phyloP scores from a whole-genome alignment of 306 rosid species.

The Astragalus membranaceus region DNA sequence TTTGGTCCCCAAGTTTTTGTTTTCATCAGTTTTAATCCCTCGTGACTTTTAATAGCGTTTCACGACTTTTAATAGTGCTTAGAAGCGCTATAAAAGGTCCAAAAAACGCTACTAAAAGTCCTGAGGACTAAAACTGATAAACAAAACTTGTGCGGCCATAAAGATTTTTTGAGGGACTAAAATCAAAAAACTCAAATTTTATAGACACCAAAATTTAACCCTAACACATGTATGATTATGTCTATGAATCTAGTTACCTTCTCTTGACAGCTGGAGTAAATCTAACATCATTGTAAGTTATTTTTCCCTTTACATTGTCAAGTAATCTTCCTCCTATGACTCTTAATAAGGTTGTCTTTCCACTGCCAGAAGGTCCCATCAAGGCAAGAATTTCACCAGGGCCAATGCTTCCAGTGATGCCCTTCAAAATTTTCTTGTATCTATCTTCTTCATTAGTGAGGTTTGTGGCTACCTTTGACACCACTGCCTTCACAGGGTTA shows the following conservation, averaged over 20 bases:
- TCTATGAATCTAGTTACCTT: constrained; percentile 37
- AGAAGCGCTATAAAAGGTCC: too few relatives aligned
- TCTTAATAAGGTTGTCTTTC: constrained; percentile 85
- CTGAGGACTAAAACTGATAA: too few relatives aligned
- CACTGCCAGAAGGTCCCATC: constrained; percentile 99
- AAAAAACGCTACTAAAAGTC: too few relatives aligned
- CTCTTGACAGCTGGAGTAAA: constrained; percentile 69
- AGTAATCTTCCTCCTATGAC: constrained; percentile 76
- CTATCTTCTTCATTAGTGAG: constrained; percentile 40
- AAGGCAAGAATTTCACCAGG: constrained; percentile 95
- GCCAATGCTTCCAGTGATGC: constrained; percentile 87
- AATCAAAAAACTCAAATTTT: too few relatives aligned
- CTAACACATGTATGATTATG: too few relatives aligned
- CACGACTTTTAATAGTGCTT: too few relatives aligned
- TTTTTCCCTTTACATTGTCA: constrained; percentile 66
- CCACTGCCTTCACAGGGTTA: constrained; percentile 47
- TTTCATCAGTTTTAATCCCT: too few relatives aligned
- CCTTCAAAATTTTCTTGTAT: constrained; percentile 68
- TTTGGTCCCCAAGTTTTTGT: too few relatives aligned
- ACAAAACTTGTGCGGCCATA: too few relatives aligned
- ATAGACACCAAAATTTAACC: too few relatives aligned
- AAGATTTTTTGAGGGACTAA: too few relatives aligned
- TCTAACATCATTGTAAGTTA: constrained; percentile 68
- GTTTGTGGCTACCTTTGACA: constrained; percentile 47
- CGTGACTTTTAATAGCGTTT: too few relatives aligned